Evolutionary conservation across 768 basidiomycete genomes (phyloP).

Genomic region (Tricholoma matsutake): DNA sequence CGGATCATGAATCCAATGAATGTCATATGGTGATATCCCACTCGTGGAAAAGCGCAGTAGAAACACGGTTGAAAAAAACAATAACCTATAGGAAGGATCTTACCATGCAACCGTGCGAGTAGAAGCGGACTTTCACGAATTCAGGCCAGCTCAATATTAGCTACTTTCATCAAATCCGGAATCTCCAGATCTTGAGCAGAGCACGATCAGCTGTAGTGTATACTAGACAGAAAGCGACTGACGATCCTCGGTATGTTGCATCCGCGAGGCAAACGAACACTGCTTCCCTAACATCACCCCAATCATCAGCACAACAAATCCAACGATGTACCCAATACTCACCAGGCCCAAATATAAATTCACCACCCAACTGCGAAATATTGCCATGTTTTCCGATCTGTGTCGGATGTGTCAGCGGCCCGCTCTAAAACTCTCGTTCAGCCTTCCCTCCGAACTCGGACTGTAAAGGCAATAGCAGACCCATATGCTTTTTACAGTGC

Average conservation of each 20-base stretch:
- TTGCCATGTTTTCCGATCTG: constrained; percentile 63
- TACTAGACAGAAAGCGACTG: constrained; percentile 27
- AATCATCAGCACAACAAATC: not conserved
- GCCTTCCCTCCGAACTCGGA: not conserved
- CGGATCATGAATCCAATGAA: no score
- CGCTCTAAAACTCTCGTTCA: constrained; percentile 22
- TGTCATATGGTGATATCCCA: no score
- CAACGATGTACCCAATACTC: constrained; percentile 2
- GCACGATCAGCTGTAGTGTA: not conserved
- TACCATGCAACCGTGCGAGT: no score
- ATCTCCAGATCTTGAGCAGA: constrained; percentile 43
- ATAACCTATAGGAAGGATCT: no score
- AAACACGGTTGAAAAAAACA: no score
- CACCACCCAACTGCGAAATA: constrained; percentile 59
- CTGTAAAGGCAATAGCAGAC: constrained; percentile 25
- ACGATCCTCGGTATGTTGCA: constrained; percentile 65
- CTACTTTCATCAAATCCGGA: constrained; percentile 43
- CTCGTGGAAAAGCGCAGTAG: no score
- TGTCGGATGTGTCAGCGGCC: constrained; percentile 39
- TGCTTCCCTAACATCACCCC: constrained; percentile 29
- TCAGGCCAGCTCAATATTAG: constrained; percentile 28
- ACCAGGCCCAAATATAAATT: constrained; percentile 63
- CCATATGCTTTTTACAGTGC: constrained; percentile 41
- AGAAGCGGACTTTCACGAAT: not conserved
- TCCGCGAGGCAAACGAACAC: constrained; percentile 52